Evolutionary conservation across 2,329 filamentous ascomycete genomes (phyloP).

Genomic region (Gaeumannomyces sp.): DNA sequence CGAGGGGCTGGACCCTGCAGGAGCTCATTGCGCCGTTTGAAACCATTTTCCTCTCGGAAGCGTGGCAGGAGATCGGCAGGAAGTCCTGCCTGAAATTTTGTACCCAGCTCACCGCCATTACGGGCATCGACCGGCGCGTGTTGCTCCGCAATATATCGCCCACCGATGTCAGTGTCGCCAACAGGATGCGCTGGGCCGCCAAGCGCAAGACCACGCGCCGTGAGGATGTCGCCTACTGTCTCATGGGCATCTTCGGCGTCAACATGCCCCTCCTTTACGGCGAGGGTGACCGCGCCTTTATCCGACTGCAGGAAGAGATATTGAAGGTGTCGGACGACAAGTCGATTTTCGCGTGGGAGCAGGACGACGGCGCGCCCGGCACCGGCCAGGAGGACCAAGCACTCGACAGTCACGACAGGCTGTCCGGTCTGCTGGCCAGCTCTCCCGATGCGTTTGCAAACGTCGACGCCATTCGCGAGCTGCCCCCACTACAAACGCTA

Average conservation of each 20-base stretch:
- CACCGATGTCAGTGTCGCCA: constrained; percentile 13
- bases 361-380: background rate
- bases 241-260: constrained; percentile 22
- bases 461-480: constrained; percentile 20
- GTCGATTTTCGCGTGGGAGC: constrained; percentile 10
- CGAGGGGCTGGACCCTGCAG: background rate
- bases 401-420: background rate
- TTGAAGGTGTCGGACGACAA: constrained; percentile 11
- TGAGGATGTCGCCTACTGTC: constrained; percentile 21
- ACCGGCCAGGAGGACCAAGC: background rate
- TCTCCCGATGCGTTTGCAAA: constrained; percentile 35
- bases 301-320: constrained; percentile 21
- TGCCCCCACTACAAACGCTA: constrained; percentile 26
- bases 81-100: constrained; percentile 3
- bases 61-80: constrained; percentile 18
- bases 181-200: constrained; percentile 21
- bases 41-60: constrained; percentile 17
- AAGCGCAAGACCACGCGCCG: constrained; percentile 15
- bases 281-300: constrained; percentile 18
- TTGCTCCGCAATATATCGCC: background rate
- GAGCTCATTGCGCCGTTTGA: constrained; percentile 17
- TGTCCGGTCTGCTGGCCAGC: constrained; percentile 34
- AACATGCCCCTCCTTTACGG: constrained; percentile 23
- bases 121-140: constrained; percentile 3
- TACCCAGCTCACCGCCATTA: background rate